Base-by-base conservation (phyloP, 768 basidiomycete species). In the Lentinula guzmanii region DNA sequence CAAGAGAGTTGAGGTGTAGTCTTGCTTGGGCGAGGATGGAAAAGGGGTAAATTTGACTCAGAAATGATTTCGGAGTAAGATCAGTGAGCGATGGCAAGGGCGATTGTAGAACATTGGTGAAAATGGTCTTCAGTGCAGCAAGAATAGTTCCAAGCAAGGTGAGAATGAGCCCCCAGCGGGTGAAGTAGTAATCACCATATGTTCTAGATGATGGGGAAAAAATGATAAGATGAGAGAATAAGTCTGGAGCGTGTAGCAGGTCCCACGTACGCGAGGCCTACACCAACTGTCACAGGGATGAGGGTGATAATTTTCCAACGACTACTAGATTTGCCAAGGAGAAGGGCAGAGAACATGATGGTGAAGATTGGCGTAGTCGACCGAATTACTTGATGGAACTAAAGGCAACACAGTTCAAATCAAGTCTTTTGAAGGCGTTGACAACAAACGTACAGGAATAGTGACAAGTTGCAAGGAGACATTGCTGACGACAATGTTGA, bases 361-460 rank as follows among this genome's bases (percentile, higher is more conserved):
- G 92, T 95, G 77, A 98, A 98, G 55, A 98, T 81, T 0, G 97
- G 96, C 0, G 96, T 90, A 18, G 91, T 84, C 4, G 95, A 92
- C 33, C 97, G 90, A 41, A 98, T 87, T 60, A 98, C 93, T 79
- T 98, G 96, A 72, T 98, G 97, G 70, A 99, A 97, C 94, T 97
- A 64, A 0, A 45, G 18, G 24, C 43, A 16, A 50, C 58, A 61
- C 18, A 48, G 35, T 37, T 8, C 31, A 59, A 5, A 50, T 28
- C 48, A 16, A 16, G 35, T 21, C 4, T 28, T 16, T 4, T 52
- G 18, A 54, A 37, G 63, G 61, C 16, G 45, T 61, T 28, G 13
- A 55, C 31, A 43, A 41, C 33, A 43, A 28, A 83, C 91, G 67
- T 63, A 94, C 92, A 5, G 95, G 93, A 16, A 96, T 83, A 5